These are phyloP conservation scores for Mycosphaerella sp. DNA, from an alignment of 2,329 filamentous ascomycete genomes.

Conservation along the genomic window DNA sequence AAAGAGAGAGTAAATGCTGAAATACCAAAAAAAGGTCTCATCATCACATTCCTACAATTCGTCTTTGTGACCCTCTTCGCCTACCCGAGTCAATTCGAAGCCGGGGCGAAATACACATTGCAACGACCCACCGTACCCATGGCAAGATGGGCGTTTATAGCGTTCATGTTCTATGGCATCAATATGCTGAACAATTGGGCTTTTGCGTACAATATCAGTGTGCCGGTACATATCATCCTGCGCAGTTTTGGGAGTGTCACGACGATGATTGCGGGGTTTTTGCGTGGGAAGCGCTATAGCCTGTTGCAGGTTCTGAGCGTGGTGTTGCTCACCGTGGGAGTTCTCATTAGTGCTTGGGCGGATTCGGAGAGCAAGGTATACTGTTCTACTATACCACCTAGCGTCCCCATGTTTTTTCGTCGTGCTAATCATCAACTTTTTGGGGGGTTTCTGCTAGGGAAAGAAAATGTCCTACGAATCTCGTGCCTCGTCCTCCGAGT, in stretches of 20 bases:
- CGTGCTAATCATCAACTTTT: neutral
- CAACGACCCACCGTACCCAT: slow-evolving; percentile 74
- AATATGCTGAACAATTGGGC: slow-evolving; percentile 97
- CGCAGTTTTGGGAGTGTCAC: slow-evolving; percentile 93
- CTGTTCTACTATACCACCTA: too few relatives aligned
- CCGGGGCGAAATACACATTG: slow-evolving; percentile 64
- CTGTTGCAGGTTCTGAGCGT: slow-evolving; percentile 75
- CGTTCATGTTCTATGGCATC: slow-evolving; percentile 83
- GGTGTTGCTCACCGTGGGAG: slow-evolving; percentile 73
- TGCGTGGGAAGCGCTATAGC: slow-evolving; percentile 81
- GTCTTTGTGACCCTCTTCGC: slow-evolving; percentile 57
- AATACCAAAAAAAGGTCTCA: slow-evolving; percentile 53
- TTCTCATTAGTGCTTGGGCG: slow-evolving; percentile 81
- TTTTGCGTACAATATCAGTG: slow-evolving; percentile 93
- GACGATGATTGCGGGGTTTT: slow-evolving; percentile 82
- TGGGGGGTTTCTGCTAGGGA: slow-evolving; percentile 33
- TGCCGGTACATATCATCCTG: slow-evolving; percentile 94
- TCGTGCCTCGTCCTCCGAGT: slow-evolving; percentile 42
- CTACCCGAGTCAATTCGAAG: slow-evolving; percentile 42
- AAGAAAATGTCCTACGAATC: slow-evolving; percentile 40
- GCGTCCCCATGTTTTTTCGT: too few relatives aligned
- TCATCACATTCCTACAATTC: slow-evolving; percentile 49
- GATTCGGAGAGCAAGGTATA: slow-evolving; percentile 76
- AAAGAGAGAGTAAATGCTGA: too few relatives aligned
- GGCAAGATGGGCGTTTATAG: slow-evolving; percentile 79